phyloP scores from a whole-genome alignment of 148 eudicot species.

The Fagopyrum homotropicum region DNA sequence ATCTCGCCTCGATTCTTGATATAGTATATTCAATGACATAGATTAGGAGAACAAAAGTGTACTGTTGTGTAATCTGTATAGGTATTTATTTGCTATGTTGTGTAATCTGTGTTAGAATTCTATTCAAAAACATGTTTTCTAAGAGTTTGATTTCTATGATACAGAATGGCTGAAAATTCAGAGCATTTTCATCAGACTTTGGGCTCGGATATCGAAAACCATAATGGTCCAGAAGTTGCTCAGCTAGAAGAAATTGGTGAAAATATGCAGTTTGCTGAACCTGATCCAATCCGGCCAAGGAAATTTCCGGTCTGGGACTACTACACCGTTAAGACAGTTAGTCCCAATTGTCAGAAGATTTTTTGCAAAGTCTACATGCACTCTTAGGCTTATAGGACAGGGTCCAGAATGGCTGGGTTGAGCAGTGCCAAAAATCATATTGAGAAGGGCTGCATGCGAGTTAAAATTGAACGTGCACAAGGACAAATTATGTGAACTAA shows the following conservation, averaged over 20 bases:
- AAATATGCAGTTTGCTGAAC: background rate
- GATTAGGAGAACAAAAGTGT: background rate
- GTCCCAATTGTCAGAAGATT: conserved; percentile 48
- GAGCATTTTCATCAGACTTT: conserved; percentile 17
- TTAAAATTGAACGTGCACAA: too few species aligned
- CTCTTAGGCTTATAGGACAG: conserved; percentile 66
- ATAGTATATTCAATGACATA: background rate
- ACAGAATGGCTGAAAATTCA: background rate
- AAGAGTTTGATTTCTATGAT: too few species aligned
- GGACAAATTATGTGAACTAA: too few species aligned
- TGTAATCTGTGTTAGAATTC: too few species aligned
- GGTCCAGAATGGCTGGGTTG: conserved; percentile 61
- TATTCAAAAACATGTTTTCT: too few species aligned
- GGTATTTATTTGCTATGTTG: too few species aligned
- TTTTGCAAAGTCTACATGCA: conserved; percentile 59
- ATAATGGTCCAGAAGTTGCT: background rate
- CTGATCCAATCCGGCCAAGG: conserved; percentile 31
- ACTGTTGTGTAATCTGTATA: too few species aligned
- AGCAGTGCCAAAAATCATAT: conserved; percentile 75
- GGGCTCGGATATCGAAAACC: conserved; percentile 19
- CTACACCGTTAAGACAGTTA: conserved; percentile 49
- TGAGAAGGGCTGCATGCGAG: conserved; percentile 45
- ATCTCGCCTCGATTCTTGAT: background rate
- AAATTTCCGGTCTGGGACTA: conserved; percentile 70
- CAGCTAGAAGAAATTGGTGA: background rate